phyloP scores from a whole-genome alignment of 169 alveolate species.

The Plasmodium gallinaceum region DNA sequence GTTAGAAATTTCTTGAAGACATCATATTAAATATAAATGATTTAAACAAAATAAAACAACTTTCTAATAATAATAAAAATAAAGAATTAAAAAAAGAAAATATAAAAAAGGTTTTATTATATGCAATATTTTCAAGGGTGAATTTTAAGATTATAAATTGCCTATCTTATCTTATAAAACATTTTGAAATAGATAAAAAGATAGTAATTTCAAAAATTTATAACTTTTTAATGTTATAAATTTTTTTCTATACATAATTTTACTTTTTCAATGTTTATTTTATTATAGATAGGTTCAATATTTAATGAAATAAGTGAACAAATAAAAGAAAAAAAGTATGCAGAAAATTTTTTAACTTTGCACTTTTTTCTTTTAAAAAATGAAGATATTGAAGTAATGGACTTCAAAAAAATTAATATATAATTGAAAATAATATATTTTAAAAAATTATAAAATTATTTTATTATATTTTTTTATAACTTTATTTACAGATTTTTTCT shows the following conservation, averaged over 20 bases:
- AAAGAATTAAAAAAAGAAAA: slow-evolving; percentile 24
- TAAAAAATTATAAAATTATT: not conserved
- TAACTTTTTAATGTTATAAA: not conserved
- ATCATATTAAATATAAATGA: slow-evolving; percentile 21
- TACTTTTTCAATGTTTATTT: no score
- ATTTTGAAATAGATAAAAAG: slow-evolving; percentile 4
- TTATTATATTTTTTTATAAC: not conserved
- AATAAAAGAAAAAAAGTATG: slow-evolving; percentile 19
- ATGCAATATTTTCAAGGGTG: slow-evolving; percentile 15
- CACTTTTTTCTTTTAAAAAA: slow-evolving; percentile 59
- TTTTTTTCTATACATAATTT: not conserved
- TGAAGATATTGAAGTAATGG: slow-evolving; percentile 9
- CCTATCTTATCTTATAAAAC: slow-evolving; percentile 36
- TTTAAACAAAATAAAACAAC: slow-evolving; percentile 28
- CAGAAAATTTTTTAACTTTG: slow-evolving; percentile 34
- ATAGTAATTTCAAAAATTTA: not conserved
- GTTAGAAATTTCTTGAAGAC: slow-evolving; percentile 20
- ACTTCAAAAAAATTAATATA: not conserved
- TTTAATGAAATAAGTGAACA: slow-evolving; percentile 43
- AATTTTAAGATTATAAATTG: slow-evolving; percentile 27
- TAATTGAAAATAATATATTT: not conserved
- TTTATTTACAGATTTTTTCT: slow-evolving; percentile 43
- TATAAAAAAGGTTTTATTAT: slow-evolving; percentile 31
- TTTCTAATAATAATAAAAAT: not conserved
- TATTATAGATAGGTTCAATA: slow-evolving; percentile 35